These are phyloP conservation scores for Vitis hybrid DNA, from an alignment of 177 flowering plant species.

Conservation along the genomic window DNA sequence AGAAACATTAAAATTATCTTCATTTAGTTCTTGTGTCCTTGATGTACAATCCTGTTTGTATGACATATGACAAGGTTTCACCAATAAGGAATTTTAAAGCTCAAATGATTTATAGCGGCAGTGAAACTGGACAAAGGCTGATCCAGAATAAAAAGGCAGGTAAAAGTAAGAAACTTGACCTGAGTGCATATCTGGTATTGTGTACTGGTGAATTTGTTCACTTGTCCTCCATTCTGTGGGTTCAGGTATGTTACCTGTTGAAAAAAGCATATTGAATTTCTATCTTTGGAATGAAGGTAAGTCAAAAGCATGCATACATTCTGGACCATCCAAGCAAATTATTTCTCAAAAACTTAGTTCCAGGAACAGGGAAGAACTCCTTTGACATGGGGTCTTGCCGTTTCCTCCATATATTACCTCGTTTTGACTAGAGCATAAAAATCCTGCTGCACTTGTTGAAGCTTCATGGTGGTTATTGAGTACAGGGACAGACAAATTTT, in stretches of 20 bases:
- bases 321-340: too few relatives aligned
- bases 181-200: conserved; percentile 3
- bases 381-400: conserved; percentile 3
- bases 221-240: conserved; percentile 10
- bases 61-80: not conserved
- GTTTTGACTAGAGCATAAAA: conserved; percentile 6
- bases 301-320: too few relatives aligned
- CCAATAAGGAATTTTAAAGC: not conserved
- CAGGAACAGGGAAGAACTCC: not conserved
- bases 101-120: conserved; percentile 1
- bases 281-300: not conserved
- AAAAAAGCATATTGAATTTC: not conserved
- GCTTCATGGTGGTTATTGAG: conserved; percentile 13
- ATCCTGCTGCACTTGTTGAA: conserved; percentile 5
- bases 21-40: conserved; percentile 5
- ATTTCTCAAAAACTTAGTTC: not conserved
- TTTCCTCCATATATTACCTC: not conserved
- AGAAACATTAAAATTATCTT: conserved; percentile 7
- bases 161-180: conserved; percentile 13
- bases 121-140: not conserved
- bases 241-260: conserved; percentile 15
- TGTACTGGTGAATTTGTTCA: conserved; percentile 1
- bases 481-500: conserved; percentile 8
- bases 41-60: conserved; percentile 17
- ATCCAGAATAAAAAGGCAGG: not conserved